Conservation (phyloP, 2,329 filamentous ascomycete genomes). For the Clonostachys sp. region DNA sequence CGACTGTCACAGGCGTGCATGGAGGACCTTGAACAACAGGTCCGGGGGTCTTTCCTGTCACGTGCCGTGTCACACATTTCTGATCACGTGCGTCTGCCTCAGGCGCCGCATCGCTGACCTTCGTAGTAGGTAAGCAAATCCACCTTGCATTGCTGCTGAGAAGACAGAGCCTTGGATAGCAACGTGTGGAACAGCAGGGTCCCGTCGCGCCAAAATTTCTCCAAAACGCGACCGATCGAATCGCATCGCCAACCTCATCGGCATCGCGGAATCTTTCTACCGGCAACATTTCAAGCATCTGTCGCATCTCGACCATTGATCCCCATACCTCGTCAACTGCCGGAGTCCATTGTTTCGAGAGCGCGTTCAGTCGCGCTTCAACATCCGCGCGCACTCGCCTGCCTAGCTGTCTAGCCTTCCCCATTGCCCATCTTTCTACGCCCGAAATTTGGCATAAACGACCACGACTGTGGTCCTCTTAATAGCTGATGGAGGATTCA, state of each 20-base stretch:
- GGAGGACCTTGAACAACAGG: no score
- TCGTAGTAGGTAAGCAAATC: no score
- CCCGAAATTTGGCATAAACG: not conserved
- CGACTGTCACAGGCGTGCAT: no score
- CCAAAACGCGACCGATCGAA: conserved; percentile 18
- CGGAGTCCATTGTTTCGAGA: not conserved
- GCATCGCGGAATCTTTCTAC: conserved; percentile 15
- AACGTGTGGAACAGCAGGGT: not conserved
- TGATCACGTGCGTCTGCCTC: no score
- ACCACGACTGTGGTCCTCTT: not conserved
- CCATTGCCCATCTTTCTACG: not conserved
- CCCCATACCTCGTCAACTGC: not conserved
- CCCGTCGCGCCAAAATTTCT: conserved; percentile 32
- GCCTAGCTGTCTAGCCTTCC: not conserved
- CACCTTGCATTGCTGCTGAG: no score
- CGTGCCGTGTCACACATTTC: no score
- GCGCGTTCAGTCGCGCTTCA: not conserved
- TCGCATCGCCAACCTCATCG: conserved; percentile 10
- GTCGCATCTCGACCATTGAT: not conserved
- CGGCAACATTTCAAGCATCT: conserved; percentile 1
- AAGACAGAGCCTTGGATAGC: no score
- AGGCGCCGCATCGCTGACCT: no score
- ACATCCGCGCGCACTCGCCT: not conserved
- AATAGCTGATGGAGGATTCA: conserved; percentile 50
- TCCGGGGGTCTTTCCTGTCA: no score